Evolutionary conservation across 176 grass and related monocot genomes (phyloP).

Genomic region (Pontederia crassipes): DNA sequence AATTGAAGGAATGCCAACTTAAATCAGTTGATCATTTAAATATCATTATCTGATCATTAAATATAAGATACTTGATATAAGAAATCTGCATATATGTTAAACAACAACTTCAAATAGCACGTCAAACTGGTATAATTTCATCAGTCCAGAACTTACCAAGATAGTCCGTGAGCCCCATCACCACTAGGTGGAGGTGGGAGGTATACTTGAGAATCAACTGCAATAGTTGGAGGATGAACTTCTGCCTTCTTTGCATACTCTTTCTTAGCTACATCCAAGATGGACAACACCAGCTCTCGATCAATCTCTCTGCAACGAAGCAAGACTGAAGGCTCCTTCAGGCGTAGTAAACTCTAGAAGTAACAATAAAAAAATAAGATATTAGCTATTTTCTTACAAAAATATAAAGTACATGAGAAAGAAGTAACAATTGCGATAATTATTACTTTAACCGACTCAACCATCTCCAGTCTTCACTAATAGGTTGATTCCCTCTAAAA

Average conservation of each 20-base stretch:
- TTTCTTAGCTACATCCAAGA: slow-evolving; percentile 44
- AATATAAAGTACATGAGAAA: too few relatives aligned
- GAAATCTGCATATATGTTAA: background rate
- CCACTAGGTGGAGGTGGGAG: slow-evolving; percentile 56
- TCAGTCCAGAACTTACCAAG: slow-evolving; percentile 45
- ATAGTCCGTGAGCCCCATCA: slow-evolving; percentile 33
- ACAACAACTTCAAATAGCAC: background rate
- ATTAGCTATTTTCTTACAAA: too few relatives aligned
- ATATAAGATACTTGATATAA: too few relatives aligned
- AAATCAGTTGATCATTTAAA: too few relatives aligned
- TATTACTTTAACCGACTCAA: too few relatives aligned
- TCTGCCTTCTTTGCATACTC: slow-evolving; percentile 55
- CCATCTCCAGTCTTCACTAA: too few relatives aligned
- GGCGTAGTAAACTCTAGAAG: slow-evolving; percentile 54
- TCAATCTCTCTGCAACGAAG: slow-evolving; percentile 65
- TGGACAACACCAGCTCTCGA: slow-evolving; percentile 54
- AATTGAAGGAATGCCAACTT: too few relatives aligned
- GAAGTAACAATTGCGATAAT: too few relatives aligned
- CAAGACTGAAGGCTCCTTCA: slow-evolving; percentile 61
- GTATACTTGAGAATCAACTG: slow-evolving; percentile 39
- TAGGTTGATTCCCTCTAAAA: too few relatives aligned
- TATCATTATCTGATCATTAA: too few relatives aligned
- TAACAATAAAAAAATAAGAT: too few relatives aligned
- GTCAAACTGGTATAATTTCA: background rate
- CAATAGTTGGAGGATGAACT: slow-evolving; percentile 45